phyloP scores from a whole-genome alignment of 176 grass and related monocot genomes.

The Aegilops umbellulata region DNA sequence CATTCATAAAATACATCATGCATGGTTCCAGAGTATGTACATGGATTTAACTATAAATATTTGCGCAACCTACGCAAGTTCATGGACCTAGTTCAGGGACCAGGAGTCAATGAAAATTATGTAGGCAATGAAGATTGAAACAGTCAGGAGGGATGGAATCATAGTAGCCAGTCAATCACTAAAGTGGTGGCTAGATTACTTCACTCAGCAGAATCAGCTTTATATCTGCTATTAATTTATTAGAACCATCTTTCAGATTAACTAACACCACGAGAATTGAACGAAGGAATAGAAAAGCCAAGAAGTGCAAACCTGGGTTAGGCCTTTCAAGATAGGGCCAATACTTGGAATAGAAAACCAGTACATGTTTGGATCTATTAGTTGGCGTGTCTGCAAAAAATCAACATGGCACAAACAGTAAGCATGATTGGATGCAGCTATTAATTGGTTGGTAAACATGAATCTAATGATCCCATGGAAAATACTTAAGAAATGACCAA shows the following conservation, averaged over 20 bases:
- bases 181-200: not conserved
- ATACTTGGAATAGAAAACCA: constrained; percentile 90
- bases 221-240: not conserved
- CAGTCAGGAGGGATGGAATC: too few species aligned
- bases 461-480: too few species aligned
- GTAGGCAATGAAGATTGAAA: too few species aligned
- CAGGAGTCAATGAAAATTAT: too few species aligned
- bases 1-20: not conserved
- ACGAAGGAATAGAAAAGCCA: not conserved
- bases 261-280: not conserved
- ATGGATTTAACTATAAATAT: too few species aligned
- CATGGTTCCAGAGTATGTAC: not conserved
- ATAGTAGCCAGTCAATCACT: too few species aligned
- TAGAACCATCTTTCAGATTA: not conserved
- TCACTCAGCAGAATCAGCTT: not conserved
- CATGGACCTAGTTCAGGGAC: too few species aligned
- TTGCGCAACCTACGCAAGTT: too few species aligned
- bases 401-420: constrained; percentile 19
- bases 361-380: constrained; percentile 86
- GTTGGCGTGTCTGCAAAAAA: constrained; percentile 64
- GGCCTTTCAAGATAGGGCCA: constrained; percentile 68
- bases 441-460: too few species aligned
- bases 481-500: too few species aligned
- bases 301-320: constrained; percentile 67
- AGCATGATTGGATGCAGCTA: not conserved